A percentile compares a stretch with the other conserved stretches of the same genome.
phyloP scores from a whole-genome alignment of 2,329 filamentous ascomycete genomes.

The Colletotrichum lentis region DNA sequence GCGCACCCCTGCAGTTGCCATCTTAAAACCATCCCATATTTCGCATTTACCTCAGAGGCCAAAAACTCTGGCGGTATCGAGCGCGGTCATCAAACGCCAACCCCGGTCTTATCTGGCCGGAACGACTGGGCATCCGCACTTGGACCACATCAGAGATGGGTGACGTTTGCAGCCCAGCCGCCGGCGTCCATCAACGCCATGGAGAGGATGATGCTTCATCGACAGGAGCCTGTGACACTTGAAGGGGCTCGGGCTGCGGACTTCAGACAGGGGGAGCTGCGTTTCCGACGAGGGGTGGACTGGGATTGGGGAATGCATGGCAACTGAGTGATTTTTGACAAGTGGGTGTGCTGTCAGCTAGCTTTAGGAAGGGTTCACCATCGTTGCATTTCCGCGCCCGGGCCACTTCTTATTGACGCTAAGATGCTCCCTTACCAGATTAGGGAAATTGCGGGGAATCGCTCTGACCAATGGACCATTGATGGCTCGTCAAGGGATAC shows the following conservation, averaged over 20 bases:
- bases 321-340: conserved; percentile 14
- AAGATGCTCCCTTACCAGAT: neutral
- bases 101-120: conserved; percentile 14
- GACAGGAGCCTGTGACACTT: conserved; percentile 28
- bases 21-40: neutral
- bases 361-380: neutral
- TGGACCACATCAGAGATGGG: neutral
- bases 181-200: conserved; percentile 22
- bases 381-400: conserved; percentile 8
- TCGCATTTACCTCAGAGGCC: no score
- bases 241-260: conserved; percentile 14
- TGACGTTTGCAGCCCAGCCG: neutral
- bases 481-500: neutral
- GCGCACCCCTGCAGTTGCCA: neutral
- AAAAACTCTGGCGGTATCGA: conserved; percentile 14
- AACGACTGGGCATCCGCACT: conserved; percentile 10
- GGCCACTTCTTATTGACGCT: neutral
- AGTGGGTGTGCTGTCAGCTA: conserved; percentile 4
- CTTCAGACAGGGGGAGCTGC: conserved; percentile 15
- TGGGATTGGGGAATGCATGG: conserved; percentile 4
- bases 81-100: conserved; percentile 24
- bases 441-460: neutral
- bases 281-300: neutral
- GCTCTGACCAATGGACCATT: neutral
- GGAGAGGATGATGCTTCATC: conserved; percentile 19